These are phyloP conservation scores for Anthracocystis panici-leucophaei DNA, from an alignment of 1,284 basidiomycete genomes.

Conservation along the genomic window DNA sequence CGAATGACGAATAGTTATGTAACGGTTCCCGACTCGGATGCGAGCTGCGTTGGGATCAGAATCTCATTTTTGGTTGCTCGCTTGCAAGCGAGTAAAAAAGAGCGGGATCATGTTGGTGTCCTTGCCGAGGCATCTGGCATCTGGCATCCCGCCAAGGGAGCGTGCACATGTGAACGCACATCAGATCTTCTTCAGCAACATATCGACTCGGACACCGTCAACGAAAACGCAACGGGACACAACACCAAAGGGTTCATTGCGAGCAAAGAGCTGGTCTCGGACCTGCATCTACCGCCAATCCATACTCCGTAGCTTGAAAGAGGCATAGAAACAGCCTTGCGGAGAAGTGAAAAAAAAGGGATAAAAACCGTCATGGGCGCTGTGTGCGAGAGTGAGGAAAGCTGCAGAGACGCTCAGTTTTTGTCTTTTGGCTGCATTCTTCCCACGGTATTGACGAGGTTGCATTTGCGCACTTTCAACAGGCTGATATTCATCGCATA, in stretches of 20 bases:
- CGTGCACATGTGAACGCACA: slow-evolving; percentile 5
- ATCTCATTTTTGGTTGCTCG: background rate
- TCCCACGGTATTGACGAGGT: background rate
- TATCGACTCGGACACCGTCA: slow-evolving; percentile 3
- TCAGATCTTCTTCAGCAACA: background rate
- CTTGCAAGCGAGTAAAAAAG: background rate
- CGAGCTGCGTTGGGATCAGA: slow-evolving; percentile 1
- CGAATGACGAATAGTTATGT: background rate
- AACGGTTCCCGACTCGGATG: slow-evolving; percentile 11
- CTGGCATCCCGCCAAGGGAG: background rate
- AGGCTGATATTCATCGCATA: background rate
- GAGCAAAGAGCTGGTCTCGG: slow-evolving; percentile 3
- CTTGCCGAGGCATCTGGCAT: slow-evolving; percentile 4
- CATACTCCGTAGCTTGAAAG: background rate
- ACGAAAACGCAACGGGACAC: background rate
- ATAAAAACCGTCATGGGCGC: background rate
- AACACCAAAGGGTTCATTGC: background rate
- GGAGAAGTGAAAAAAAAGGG: background rate
- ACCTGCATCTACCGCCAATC: slow-evolving; percentile 10
- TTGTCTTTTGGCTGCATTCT: background rate
- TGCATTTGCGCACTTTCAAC: background rate
- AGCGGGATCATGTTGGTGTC: no score
- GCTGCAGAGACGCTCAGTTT: background rate
- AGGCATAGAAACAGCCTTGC: background rate
- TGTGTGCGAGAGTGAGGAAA: background rate